Conservation (phyloP, 2,329 filamentous ascomycete genomes). For the Nannizziopsis arthrosporioides region DNA sequence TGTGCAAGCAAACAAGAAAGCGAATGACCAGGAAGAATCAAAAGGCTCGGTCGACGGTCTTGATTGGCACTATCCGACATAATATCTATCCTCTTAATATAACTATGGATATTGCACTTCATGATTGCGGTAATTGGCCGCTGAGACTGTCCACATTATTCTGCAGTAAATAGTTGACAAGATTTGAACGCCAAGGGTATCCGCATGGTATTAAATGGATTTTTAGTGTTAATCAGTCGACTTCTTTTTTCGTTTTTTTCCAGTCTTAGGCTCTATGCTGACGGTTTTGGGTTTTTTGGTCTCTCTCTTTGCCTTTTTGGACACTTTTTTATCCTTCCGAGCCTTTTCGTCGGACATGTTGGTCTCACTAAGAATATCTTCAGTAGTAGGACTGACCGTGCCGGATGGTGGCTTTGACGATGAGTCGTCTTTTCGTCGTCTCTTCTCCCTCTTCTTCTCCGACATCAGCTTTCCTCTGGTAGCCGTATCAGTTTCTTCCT, state of each 20-base stretch:
- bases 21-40: no score
- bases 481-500: background rate
- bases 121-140: no score
- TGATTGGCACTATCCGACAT: no score
- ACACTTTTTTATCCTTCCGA: slow-evolving; percentile 4
- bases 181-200: background rate
- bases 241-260: slow-evolving; percentile 35
- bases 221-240: slow-evolving; percentile 19
- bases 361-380: slow-evolving; percentile 6
- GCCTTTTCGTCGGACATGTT: slow-evolving; percentile 15
- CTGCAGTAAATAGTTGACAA: no score
- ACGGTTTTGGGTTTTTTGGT: slow-evolving; percentile 23
- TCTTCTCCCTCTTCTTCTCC: slow-evolving; percentile 12
- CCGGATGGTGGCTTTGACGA: background rate
- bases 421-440: slow-evolving; percentile 15
- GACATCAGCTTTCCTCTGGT: slow-evolving; percentile 1
- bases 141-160: no score
- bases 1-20: no score
- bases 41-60: no score
- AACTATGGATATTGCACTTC: no score
- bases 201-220: background rate
- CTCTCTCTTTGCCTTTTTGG: slow-evolving; percentile 20
- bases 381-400: slow-evolving; percentile 15
- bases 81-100: no score
- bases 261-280: slow-evolving; percentile 37